Conservation (phyloP, 192 early-diverging fungal species). For the Coemansia sp. region DNA sequence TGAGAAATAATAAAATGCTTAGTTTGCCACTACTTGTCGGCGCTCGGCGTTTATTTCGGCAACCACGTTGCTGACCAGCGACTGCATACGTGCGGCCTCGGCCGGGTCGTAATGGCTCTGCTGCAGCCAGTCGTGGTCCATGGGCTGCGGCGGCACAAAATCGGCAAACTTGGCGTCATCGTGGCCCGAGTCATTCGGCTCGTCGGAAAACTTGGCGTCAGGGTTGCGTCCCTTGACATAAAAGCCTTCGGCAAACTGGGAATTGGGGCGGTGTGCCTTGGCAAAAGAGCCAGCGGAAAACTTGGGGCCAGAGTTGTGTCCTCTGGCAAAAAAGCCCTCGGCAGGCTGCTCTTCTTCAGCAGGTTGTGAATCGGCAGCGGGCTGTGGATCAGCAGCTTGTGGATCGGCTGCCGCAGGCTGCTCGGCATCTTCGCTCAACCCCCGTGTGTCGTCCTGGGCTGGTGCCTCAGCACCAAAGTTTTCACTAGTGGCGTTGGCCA, state of each 20-base stretch:
- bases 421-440: background rate
- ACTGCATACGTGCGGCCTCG: slow-evolving; percentile 52
- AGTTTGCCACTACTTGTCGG: slow-evolving; percentile 2
- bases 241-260: background rate
- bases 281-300: background rate
- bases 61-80: slow-evolving; percentile 44
- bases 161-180: slow-evolving; percentile 16
- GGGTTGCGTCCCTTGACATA: background rate
- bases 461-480: no score
- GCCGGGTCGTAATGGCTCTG: slow-evolving; percentile 32
- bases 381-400: no score
- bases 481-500: background rate
- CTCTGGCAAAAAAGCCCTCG: slow-evolving; percentile 8
- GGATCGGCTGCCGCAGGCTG: background rate
- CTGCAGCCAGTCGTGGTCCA: slow-evolving; percentile 37
- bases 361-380: background rate
- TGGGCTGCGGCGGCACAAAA: slow-evolving; percentile 42
- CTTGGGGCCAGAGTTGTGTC: background rate
- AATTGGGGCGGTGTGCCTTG: background rate
- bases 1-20: slow-evolving; percentile 2
- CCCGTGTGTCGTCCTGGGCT: background rate
- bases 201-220: background rate
- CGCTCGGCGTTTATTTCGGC: slow-evolving; percentile 52
- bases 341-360: slow-evolving; percentile 1
- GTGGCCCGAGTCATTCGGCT: background rate